These are phyloP conservation scores for Cercospora beticola DNA, from an alignment of 2,329 filamentous ascomycete genomes.

Conservation along the genomic window DNA sequence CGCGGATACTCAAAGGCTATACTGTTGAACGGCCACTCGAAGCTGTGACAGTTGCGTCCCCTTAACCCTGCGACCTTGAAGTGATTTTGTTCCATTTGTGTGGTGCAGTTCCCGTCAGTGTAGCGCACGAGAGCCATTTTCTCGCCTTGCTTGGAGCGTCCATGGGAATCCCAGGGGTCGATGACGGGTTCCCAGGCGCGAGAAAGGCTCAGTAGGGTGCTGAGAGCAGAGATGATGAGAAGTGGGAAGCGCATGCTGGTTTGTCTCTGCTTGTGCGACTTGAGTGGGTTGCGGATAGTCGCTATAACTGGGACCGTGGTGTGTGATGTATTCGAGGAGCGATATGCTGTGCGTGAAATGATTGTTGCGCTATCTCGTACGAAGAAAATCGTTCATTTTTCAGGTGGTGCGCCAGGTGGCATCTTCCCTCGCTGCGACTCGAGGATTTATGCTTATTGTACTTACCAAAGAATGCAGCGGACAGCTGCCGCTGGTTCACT, in stretches of 20 bases:
- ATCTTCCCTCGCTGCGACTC: not conserved
- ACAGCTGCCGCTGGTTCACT: not conserved
- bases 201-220: not conserved
- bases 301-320: not conserved
- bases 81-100: slow-evolving; percentile 1
- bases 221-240: not conserved
- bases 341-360: not conserved
- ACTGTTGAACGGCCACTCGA: slow-evolving; percentile 1
- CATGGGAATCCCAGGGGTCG: slow-evolving; percentile 4
- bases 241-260: not conserved
- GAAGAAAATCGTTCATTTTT: not conserved
- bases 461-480: not conserved
- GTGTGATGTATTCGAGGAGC: not conserved
- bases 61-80: not conserved
- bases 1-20: slow-evolving; percentile 3
- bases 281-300: not conserved
- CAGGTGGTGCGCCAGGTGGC: not conserved
- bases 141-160: not conserved
- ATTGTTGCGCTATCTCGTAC: not conserved
- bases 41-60: not conserved
- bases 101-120: not conserved
- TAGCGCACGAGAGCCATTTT: slow-evolving; percentile 7
- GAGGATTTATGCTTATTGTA: not conserved
- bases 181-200: slow-evolving; percentile 2
- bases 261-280: not conserved